Percentiles rank a stretch among this genome's conserved stretches.
These are phyloP conservation scores for Chrysanthemum seticuspe DNA, from an alignment of 129 eudicot species.

Conservation along the genomic window DNA sequence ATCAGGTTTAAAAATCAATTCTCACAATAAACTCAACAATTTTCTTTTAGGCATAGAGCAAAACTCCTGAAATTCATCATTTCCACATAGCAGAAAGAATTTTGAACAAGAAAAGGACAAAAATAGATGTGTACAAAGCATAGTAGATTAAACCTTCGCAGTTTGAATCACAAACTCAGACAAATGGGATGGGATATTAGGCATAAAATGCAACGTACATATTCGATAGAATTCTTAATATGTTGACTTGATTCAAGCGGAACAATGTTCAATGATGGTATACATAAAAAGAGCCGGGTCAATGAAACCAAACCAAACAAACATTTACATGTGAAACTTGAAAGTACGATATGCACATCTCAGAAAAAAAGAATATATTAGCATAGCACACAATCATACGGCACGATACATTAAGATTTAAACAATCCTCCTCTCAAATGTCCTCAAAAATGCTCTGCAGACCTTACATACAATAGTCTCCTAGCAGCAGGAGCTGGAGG, in stretches of 20 bases:
- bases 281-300: neutral
- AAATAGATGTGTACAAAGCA: neutral
- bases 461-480: conserved; percentile 59
- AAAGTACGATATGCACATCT: conserved; percentile 49
- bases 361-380: conserved; percentile 27
- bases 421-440: conserved; percentile 20
- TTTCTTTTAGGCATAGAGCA: no score
- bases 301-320: conserved; percentile 21
- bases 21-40: no score
- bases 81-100: neutral
- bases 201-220: neutral
- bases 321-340: conserved; percentile 36
- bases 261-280: conserved; percentile 8
- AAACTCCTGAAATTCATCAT: neutral
- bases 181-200: neutral
- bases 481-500: conserved; percentile 89
- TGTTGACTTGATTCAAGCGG: neutral
- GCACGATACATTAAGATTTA: conserved; percentile 18
- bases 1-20: no score
- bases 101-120: neutral
- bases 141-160: neutral
- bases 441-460: conserved; percentile 37
- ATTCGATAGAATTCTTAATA: neutral
- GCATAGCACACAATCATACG: conserved; percentile 10
- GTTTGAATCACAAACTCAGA: neutral